Percentiles rank a stretch among this genome's conserved stretches.
phyloP scores from a whole-genome alignment of 805 yeast species.

The Maudiozyma serrabonitensis region DNA sequence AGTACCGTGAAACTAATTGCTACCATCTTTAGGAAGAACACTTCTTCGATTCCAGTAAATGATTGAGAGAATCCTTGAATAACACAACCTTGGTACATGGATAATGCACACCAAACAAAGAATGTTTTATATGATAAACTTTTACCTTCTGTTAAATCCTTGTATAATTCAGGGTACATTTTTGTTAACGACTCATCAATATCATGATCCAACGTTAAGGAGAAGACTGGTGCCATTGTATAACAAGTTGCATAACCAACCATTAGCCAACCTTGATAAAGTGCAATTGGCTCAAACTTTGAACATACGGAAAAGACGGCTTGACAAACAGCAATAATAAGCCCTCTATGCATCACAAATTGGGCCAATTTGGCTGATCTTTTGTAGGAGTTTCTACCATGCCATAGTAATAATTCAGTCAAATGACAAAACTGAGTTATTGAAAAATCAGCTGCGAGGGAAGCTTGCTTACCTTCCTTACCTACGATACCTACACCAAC shows the following conservation, averaged over 20 bases:
- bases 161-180: conserved; percentile 88
- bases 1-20: conserved; percentile 73
- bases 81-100: conserved; percentile 82
- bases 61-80: conserved; percentile 77
- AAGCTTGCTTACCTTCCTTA: conserved; percentile 96
- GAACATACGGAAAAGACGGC: conserved; percentile 86
- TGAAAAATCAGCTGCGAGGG: conserved; percentile 93
- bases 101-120: conserved; percentile 81
- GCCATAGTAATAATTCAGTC: conserved; percentile 86
- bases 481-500: conserved; percentile 99
- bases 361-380: conserved; percentile 92
- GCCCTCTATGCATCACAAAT: conserved; percentile 93
- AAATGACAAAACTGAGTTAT: conserved; percentile 84
- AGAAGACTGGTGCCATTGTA: conserved; percentile 97
- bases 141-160: conserved; percentile 80
- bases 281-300: conserved; percentile 83
- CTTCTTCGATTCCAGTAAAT: conserved; percentile 51
- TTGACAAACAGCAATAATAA: conserved; percentile 88
- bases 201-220: conserved; percentile 83
- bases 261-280: conserved; percentile 95
- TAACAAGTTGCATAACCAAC: conserved; percentile 96
- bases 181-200: conserved; percentile 82
- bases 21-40: conserved; percentile 65
- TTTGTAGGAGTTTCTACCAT: conserved; percentile 94
- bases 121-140: conserved; percentile 81